Base-by-base conservation (phyloP, 2,329 filamentous ascomycete genomes). In the Fusarium armeniacum region DNA sequence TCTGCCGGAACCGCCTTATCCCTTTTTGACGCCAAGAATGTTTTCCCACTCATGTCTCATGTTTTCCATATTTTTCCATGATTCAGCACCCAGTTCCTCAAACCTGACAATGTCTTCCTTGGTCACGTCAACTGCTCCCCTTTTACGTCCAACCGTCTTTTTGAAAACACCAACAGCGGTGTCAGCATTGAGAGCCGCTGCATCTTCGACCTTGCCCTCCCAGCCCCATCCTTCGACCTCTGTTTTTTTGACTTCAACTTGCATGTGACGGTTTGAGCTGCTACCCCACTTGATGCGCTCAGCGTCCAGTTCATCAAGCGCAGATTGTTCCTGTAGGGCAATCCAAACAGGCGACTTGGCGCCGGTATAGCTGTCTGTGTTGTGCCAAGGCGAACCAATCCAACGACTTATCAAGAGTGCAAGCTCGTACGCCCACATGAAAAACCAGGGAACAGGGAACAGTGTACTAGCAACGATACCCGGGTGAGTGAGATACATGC, bases 141-240 rank as follows among this genome's bases (percentile, higher is more conserved):
- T 82, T 78, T 87, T 90, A 67, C 93, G 84, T 0, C 88, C 88
- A 13, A 85, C 83, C 26, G 84, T 81, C 73, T 83, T 85, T 44
- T 83, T 80, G 70, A 88, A 81, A 56, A 84, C 81, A 4, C 84
- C 84, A 45, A 80, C 74, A 41, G 82, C 79, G 1, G 72, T 73
- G 75, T 85, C 87, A 5, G 79, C 81, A 38, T 80, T 77, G 51
- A 76, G 75, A 3, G 81, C 80, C 10, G 81, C 70, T 44, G 81
- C 80, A 38, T 83, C 81, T 67, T 85, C 84, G n/a, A 84, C 82
- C 12, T 79, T 82, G 58, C 91, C 90, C 68, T 88, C 83, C 79
- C 89, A 91, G 0, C 93, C 94, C 94, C 94, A 98, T 10, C 93
- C 93, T 44, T 93, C 89, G 5, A 97, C 90, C 78, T 97, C 93